These are phyloP conservation scores for Nymphaea thermarum DNA, from an alignment of 164 flowering plant species.

Conservation along the genomic window DNA sequence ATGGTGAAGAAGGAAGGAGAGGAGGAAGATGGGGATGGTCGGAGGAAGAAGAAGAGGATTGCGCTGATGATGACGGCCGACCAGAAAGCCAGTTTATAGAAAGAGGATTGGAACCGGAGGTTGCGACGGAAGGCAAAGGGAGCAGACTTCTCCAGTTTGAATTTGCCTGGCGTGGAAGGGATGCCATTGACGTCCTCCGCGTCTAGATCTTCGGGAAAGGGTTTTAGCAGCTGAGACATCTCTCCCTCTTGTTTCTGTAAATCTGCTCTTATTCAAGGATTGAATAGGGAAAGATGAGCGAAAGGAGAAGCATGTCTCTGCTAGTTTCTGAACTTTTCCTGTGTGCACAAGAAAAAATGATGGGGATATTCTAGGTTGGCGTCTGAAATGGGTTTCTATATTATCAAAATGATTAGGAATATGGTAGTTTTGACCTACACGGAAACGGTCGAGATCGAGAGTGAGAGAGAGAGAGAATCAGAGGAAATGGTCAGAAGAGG, in stretches of 20 bases:
- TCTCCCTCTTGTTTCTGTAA: neutral
- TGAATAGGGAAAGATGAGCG: too few species aligned
- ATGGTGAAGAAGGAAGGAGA: conserved; percentile 19
- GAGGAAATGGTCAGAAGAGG: neutral
- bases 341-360: too few species aligned
- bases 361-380: neutral
- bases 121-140: conserved; percentile 21
- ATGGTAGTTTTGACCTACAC: too few species aligned
- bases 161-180: conserved; percentile 90
- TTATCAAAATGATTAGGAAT: too few species aligned
- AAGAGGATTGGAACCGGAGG: conserved; percentile 41
- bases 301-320: too few species aligned
- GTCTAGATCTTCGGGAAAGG: neutral
- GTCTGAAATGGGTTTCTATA: neutral
- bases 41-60: conserved; percentile 50
- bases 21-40: conserved; percentile 13
- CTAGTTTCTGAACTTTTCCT: too few species aligned
- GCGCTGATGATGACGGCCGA: conserved; percentile 40
- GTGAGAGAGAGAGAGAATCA: conserved; percentile 7
- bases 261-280: too few species aligned
- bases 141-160: conserved; percentile 82
- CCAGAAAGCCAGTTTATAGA: conserved; percentile 62
- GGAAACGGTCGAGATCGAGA: conserved; percentile 3
- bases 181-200: conserved; percentile 25
- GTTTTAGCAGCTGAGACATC: neutral